Percentiles rank a stretch among this genome's conserved stretches.
Evolutionary conservation across 176 grass and related monocot species (phyloP).

Genomic region (Cenchrus purpureus): DNA sequence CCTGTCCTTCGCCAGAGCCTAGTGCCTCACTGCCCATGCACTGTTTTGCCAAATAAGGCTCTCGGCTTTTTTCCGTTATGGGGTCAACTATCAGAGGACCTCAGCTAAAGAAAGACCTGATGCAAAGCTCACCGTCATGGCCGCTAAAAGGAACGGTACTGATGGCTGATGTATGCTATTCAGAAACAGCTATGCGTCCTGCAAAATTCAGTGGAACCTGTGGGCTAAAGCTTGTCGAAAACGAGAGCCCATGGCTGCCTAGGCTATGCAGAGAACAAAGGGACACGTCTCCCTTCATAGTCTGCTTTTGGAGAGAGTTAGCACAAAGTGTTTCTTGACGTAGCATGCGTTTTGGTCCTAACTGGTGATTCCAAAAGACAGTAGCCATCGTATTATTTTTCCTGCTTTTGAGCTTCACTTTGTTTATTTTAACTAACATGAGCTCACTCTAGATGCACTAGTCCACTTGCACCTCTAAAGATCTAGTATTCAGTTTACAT

Average conservation of each 20-base stretch:
- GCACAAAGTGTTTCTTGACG: slow-evolving; percentile 41
- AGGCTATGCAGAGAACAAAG: slow-evolving; percentile 31
- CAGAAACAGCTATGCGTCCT: background rate
- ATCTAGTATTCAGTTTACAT: slow-evolving; percentile 45
- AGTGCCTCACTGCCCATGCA: slow-evolving; percentile 27
- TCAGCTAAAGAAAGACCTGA: slow-evolving; percentile 30
- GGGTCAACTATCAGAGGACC: slow-evolving; percentile 46
- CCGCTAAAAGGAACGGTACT: background rate
- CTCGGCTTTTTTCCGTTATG: slow-evolving; percentile 27
- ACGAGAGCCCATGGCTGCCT: background rate
- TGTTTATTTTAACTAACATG: slow-evolving; percentile 39
- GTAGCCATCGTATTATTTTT: slow-evolving; percentile 9
- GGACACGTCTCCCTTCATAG: background rate
- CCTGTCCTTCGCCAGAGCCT: background rate
- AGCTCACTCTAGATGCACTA: slow-evolving; percentile 37
- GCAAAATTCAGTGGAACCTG: slow-evolving; percentile 20
- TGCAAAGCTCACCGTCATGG: slow-evolving; percentile 2
- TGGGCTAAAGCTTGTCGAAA: background rate
- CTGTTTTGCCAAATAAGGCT: slow-evolving; percentile 44
- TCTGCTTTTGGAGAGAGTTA: slow-evolving; percentile 32
- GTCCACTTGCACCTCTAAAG: slow-evolving; percentile 47
- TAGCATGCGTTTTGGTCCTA: slow-evolving; percentile 5
- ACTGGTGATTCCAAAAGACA: background rate
- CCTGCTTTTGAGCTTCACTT: slow-evolving; percentile 4
- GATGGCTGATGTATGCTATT: background rate